Evolutionary conservation across 2,329 filamentous ascomycete species (phyloP), one percentile per base, ranked within the genome.

Genomic region (Zymoseptoria tritici): DNA sequence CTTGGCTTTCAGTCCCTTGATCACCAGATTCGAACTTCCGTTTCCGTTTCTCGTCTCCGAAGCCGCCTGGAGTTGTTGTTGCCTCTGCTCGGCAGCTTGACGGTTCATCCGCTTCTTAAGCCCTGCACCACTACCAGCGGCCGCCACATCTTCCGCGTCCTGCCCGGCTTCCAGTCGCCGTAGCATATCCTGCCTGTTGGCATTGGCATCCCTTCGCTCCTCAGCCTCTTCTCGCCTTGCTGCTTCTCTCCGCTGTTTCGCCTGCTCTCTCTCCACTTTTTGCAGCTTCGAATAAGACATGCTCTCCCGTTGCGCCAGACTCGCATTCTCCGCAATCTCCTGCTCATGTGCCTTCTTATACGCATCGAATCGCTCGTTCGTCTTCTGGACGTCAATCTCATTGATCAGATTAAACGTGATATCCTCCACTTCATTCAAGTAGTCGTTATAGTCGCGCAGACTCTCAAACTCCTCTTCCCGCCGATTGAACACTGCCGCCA

Each of bases 401-500:
- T 85, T 81, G 57, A 97, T 87, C 9, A 99, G 81, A 71, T 97
- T 93, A 76, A 92, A 91, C 1, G 92, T 92, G 62, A 97, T 83
- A 65, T 88, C 85, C 78, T 99, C 94, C 49, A 96, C 90, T 71
- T 90, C 86, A 75, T 97, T 91, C 11, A 99, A 85, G 77, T 97
- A 97, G 74, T 97, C 87, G 76, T 99, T 97, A 79, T 87, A 99
- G 71, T 86, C 88, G 51, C 84, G 79, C 61, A 96, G 81, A 1
- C 84, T 85, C 74, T 95, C 89, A 70, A 99, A 99, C 73, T 99
- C 94, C 63, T 94, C 90, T 76, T 96, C 88, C 19, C 85, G 81
- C 69, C 90, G 88, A 77, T 97, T 97, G 75, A 97, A 93, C 9
- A 93, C 89, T 60, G 70, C 65, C 9, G 69, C 86, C 2, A 97